Evolutionary conservation across 148 eudicot genomes (phyloP).

Genomic region (Rhododendron ferrugineum): DNA sequence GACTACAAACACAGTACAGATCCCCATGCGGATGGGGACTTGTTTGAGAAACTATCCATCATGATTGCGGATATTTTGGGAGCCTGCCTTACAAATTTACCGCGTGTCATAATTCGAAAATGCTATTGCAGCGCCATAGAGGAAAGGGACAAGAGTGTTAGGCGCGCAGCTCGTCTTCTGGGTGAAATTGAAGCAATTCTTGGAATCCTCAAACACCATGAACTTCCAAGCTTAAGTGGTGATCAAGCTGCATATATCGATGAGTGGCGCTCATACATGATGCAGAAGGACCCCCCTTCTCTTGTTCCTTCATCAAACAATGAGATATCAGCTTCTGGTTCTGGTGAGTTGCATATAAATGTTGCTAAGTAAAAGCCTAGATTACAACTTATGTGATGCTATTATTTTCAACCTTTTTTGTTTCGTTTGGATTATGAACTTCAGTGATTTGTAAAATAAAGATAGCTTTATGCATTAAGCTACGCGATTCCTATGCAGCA

Average conservation of each 20-base stretch:
- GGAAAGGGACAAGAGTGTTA: conserved; percentile 2
- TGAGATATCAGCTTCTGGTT: neutral
- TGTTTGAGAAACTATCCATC: conserved; percentile 4
- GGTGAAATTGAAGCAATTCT: conserved; percentile 6
- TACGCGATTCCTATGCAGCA: neutral
- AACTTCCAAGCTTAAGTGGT: neutral
- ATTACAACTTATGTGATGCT: neutral
- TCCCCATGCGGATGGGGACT: neutral
- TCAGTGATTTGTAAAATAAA: neutral
- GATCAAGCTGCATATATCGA: conserved; percentile 14
- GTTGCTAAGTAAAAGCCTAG: neutral
- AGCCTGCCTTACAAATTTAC: conserved; percentile 3
- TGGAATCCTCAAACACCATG: neutral
- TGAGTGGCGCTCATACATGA: conserved; percentile 16
- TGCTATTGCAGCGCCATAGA: neutral
- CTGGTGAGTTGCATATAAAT: conserved; percentile 5
- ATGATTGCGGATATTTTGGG: neutral
- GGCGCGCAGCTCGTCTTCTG: neutral
- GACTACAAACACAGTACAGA: neutral
- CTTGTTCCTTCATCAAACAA: neutral
- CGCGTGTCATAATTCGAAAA: neutral
- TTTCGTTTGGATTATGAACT: neutral
- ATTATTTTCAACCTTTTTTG: neutral
- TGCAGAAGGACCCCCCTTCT: neutral
- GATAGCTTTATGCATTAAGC: neutral